Conservation (phyloP, 805 yeast genomes). For the Candida ficus region DNA sequence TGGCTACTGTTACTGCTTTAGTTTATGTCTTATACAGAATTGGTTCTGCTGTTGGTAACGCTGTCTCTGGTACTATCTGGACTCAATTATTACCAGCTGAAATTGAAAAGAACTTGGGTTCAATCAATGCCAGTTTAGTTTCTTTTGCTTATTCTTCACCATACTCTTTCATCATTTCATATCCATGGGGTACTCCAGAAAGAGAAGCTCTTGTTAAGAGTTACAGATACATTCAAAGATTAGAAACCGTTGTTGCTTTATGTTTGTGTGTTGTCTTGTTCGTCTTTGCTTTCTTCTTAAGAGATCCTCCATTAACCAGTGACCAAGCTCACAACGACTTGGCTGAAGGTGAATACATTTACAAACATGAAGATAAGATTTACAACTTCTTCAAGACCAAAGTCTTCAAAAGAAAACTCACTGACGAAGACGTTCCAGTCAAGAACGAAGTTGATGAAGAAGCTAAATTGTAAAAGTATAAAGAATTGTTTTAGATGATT, state of each 20-base stretch:
- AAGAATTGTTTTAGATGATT: no score
- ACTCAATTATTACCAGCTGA: constrained; percentile 48
- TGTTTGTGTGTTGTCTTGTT: constrained; percentile 49
- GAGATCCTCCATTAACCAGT: constrained; percentile 43
- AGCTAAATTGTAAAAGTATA: no score
- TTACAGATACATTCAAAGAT: constrained; percentile 54
- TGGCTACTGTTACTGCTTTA: constrained; percentile 61
- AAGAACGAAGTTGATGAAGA: neutral
- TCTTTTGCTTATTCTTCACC: constrained; percentile 48
- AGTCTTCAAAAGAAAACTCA: constrained; percentile 5
- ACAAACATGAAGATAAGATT: constrained; percentile 19
- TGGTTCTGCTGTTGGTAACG: constrained; percentile 60
- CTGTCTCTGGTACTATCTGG: constrained; percentile 71
- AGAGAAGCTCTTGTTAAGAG: constrained; percentile 53
- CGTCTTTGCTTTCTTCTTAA: constrained; percentile 39
- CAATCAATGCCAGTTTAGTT: constrained; percentile 32
- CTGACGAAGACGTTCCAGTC: neutral
- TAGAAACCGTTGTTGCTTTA: constrained; percentile 49
- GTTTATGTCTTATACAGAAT: constrained; percentile 52
- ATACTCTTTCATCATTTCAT: constrained; percentile 37
- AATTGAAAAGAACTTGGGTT: constrained; percentile 30
- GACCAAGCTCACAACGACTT: constrained; percentile 22
- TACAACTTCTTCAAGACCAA: constrained; percentile 10
- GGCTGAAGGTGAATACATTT: constrained; percentile 19
- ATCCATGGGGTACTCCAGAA: constrained; percentile 60